Evolutionary conservation across 495 filamentous ascomycete species (phyloP).

Genomic region (Lichenothelia convexa): DNA sequence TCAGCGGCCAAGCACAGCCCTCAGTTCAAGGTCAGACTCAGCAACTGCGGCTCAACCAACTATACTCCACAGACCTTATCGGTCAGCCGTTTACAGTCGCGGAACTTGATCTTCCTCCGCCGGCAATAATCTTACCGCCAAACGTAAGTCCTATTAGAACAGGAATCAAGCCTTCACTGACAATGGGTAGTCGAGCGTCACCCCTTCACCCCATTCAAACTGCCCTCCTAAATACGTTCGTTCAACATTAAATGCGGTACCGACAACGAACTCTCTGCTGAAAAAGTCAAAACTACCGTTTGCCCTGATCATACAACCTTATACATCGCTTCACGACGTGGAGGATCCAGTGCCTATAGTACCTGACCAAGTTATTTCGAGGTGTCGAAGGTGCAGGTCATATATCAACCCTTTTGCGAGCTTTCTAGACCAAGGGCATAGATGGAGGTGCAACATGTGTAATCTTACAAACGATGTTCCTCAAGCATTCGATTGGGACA

Average conservation of each 20-base stretch:
- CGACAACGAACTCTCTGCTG: constrained; percentile 73
- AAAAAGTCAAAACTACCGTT: constrained; percentile 96
- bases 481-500: constrained; percentile 97
- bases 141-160: constrained; percentile 44
- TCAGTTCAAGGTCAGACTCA: constrained; percentile 32
- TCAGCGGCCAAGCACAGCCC: constrained; percentile 40
- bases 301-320: constrained; percentile 90
- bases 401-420: constrained; percentile 97
- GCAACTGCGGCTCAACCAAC: constrained; percentile 56
- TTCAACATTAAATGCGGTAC: constrained; percentile 83
- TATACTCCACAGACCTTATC: constrained; percentile 80
- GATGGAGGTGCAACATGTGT: constrained; percentile 99
- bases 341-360: constrained; percentile 85
- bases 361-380: constrained; percentile 89
- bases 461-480: constrained; percentile 97
- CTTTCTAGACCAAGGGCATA: constrained; percentile 90
- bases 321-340: constrained; percentile 74
- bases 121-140: constrained; percentile 74
- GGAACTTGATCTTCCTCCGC: constrained; percentile 82
- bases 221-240: constrained; percentile 88
- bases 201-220: constrained; percentile 80
- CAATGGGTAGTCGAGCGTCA: constrained; percentile 61
- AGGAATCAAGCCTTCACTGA: constrained; percentile 11
- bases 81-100: constrained; percentile 84
- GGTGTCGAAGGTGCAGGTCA: constrained; percentile 83